Evolutionary conservation across 2,329 filamentous ascomycete genomes (phyloP).

Genomic region (Ophiostoma montium): DNA sequence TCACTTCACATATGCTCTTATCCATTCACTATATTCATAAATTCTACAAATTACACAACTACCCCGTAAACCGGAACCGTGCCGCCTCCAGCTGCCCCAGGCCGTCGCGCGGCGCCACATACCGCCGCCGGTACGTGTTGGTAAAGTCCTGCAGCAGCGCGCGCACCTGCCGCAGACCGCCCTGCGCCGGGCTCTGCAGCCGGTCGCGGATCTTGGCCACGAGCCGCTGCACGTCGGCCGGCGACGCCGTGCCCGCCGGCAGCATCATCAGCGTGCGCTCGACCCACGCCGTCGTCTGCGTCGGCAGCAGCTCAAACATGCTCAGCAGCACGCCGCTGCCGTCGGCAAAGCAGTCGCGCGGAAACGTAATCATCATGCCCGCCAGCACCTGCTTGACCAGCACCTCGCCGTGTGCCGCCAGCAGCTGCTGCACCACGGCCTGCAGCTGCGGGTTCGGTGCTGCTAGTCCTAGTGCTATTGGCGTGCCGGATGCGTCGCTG

Average conservation of each 20-base stretch:
- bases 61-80: slow-evolving; percentile 66
- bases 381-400: slow-evolving; percentile 83
- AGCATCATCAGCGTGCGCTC: slow-evolving; percentile 71
- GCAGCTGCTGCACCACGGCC: slow-evolving; percentile 56
- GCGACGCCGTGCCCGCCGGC: slow-evolving; percentile 66
- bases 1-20: too few species aligned
- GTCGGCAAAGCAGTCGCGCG: slow-evolving; percentile 87
- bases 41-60: too few species aligned
- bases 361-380: slow-evolving; percentile 99
- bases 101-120: slow-evolving; percentile 89
- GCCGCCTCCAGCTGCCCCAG: slow-evolving; percentile 75
- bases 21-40: not conserved
- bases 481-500: not conserved
- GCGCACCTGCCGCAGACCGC: slow-evolving; percentile 60
- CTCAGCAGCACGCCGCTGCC: slow-evolving; percentile 84
- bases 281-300: slow-evolving; percentile 69
- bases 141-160: slow-evolving; percentile 91
- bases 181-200: slow-evolving; percentile 13
- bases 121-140: slow-evolving; percentile 80
- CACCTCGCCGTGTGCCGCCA: slow-evolving; percentile 56
- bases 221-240: slow-evolving; percentile 66
- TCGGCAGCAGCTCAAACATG: slow-evolving; percentile 75
- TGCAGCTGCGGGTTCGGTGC: slow-evolving; percentile 49
- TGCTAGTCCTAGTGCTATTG: too few species aligned
- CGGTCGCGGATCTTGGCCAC: slow-evolving; percentile 69